Evolutionary conservation across 208 protist species (phyloP).

Genomic region (Naegleria lovaniensis): DNA sequence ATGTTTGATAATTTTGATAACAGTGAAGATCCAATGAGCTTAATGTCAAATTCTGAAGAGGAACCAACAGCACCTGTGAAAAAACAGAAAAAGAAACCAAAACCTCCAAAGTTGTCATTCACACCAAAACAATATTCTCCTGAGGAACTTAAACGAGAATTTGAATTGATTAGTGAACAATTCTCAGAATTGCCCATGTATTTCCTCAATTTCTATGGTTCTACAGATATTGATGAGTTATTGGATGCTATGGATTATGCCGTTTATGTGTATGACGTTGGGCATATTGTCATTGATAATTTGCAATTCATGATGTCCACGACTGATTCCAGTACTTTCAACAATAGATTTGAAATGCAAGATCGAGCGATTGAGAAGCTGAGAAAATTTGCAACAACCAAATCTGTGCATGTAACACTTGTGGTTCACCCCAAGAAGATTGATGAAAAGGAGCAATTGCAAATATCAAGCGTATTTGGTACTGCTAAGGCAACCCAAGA

Average conservation of each 20-base stretch:
- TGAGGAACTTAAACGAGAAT: conserved; percentile 16
- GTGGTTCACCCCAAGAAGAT: conserved; percentile 60
- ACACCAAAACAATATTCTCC: background rate
- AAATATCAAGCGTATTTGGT: conserved; percentile 51
- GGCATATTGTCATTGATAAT: conserved; percentile 61
- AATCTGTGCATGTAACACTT: conserved; percentile 62
- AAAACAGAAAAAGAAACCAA: background rate
- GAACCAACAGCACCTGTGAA: background rate
- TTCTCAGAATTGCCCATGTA: conserved; percentile 54
- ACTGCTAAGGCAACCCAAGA: conserved; percentile 59
- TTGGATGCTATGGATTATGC: conserved; percentile 62
- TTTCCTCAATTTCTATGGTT: conserved; percentile 55
- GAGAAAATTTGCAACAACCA: conserved; percentile 50
- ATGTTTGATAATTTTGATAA: background rate
- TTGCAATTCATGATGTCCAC: conserved; percentile 55
- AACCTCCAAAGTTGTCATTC: background rate
- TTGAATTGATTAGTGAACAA: conserved; percentile 31
- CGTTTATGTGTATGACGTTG: conserved; percentile 57
- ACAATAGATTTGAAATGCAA: conserved; percentile 48
- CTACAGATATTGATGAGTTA: conserved; percentile 51
- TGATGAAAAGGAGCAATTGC: conserved; percentile 35
- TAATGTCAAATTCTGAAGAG: background rate
- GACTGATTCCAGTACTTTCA: conserved; percentile 22
- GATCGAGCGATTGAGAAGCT: conserved; percentile 53
- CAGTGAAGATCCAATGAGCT: background rate